Evolutionary conservation across 108 stramenopile genomes (phyloP).

Genomic region (Schizochytrium sp.): DNA sequence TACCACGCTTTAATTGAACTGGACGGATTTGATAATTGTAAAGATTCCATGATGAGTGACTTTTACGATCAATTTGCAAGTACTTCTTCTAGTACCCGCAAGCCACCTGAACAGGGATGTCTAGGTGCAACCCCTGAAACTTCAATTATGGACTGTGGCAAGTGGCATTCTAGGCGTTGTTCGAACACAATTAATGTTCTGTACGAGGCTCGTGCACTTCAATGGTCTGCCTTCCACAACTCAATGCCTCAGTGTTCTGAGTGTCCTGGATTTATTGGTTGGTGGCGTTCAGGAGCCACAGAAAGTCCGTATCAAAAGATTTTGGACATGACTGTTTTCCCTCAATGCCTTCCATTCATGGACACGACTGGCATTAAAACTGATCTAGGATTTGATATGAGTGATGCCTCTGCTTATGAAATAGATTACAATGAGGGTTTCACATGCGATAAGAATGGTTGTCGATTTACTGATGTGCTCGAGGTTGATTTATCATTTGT

Average conservation of each 20-base stretch:
- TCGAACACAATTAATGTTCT: not conserved
- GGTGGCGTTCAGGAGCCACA: not conserved
- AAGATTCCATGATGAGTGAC: not conserved
- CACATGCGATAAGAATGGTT: not conserved
- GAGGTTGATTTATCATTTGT: not conserved
- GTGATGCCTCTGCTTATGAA: not conserved
- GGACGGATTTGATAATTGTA: not conserved
- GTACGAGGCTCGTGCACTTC: not conserved
- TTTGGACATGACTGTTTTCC: not conserved
- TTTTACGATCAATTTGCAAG: not conserved
- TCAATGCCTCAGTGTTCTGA: not conserved
- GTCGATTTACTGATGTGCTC: not conserved
- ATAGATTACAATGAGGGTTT: constrained; percentile 15
- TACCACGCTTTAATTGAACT: not conserved
- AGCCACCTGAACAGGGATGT: constrained; percentile 6
- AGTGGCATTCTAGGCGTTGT: constrained; percentile 11
- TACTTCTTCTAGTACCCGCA: not conserved
- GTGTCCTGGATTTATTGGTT: constrained; percentile 36
- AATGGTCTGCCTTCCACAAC: not conserved
- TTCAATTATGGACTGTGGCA: not conserved
- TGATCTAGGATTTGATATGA: not conserved
- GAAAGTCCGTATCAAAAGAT: not conserved
- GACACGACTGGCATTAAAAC: not conserved
- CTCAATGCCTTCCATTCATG: constrained; percentile 28
- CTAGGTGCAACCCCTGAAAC: not conserved